Base-by-base conservation (phyloP, 192 early-diverging fungal species). In the Coemansia sp. region DNA sequence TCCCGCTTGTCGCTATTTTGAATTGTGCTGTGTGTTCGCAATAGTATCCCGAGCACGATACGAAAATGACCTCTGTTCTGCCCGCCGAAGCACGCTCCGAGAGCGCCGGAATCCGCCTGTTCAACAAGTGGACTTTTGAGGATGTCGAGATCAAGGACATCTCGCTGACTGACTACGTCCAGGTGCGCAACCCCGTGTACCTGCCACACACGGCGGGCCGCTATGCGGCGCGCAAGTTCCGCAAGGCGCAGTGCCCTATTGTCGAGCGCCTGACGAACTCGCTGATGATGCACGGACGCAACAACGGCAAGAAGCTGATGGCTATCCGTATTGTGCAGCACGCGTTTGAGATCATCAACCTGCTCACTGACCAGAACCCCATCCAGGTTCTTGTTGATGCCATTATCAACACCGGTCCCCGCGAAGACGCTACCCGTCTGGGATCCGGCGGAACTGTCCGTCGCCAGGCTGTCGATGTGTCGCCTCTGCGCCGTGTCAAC, bases 301-400 rank as follows among this genome's bases (percentile, higher is more conserved):
- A 98, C 93, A 98, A 96, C 89, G 97, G 96, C 77, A 98, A 98
- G 92, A 98, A 98, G 91, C 88, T 98, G 68, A 97, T 98, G 96
- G 93, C 97, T 70, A 88, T 89, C 81, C 95, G 97, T 67, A 98
- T 98, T 76, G 94, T 98, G 79, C 95, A 98, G 90, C 97, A 98
- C 87, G 93, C 96, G 58, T 97, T 98, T 82, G 97, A 98, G 87
- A 98, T 98, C 85, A 92, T 98, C 85, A 89, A 98, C 91, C 89
- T 98, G 79, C 89, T 95, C 82, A 96, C 96, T 73, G 97, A 98
- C 85, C 87, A 87, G 84, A 98, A 98, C 93, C 97, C 97, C 71
- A 90, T 98, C 83, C 97, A 98, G 89, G 87, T 98, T 61, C 87
- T 98, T 46, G 93, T 98, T 68, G 97, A 98, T 83, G 97, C 97